Percentiles rank a stretch among this genome's conserved stretches.
These are phyloP conservation scores for Acephala macrosclerotiorum DNA, from an alignment of 2,329 filamentous ascomycete species.

Conservation along the genomic window DNA sequence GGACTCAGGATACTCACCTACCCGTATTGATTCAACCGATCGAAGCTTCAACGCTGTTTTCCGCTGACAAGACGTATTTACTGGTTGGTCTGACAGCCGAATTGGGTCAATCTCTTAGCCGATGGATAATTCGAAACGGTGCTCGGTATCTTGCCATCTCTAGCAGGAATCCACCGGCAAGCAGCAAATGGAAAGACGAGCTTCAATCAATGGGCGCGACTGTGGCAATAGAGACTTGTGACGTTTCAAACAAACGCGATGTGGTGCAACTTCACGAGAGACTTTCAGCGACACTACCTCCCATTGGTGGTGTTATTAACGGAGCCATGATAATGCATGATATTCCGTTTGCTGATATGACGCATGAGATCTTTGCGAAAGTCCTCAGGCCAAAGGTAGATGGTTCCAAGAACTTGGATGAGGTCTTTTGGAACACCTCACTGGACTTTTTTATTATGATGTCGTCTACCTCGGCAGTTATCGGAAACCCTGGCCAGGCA, in stretches of 20 bases:
- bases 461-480: no score
- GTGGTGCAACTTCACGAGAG: not conserved
- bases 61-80: conserved; percentile 43
- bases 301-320: conserved; percentile 52
- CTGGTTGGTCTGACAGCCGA: conserved; percentile 42
- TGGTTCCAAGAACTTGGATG: no score
- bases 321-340: conserved; percentile 55
- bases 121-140: conserved; percentile 50
- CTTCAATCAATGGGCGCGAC: conserved; percentile 10
- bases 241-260: not conserved
- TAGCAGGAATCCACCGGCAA: conserved; percentile 48
- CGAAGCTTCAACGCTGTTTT: not conserved
- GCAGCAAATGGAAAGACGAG: conserved; percentile 40
- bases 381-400: conserved; percentile 31
- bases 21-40: conserved; percentile 7
- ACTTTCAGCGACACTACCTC: conserved; percentile 14
- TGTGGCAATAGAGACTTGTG: conserved; percentile 7
- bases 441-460: no score
- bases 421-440: no score
- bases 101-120: conserved; percentile 47
- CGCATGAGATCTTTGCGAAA: conserved; percentile 46
- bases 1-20: not conserved
- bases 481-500: no score
- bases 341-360: conserved; percentile 33
- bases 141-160: conserved; percentile 49